Evolutionary conservation across 345 rosid genomes (phyloP).

Genomic region (rapeseed (Brassica napus)): Da-Ae NC_063451.1:5135001-5135500

Average conservation of each 20-base stretch:
- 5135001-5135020: slow-evolving; percentile 46
- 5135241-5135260: slow-evolving; percentile 67
- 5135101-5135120: slow-evolving; percentile 86
- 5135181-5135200: slow-evolving; percentile 89
- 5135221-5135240: slow-evolving; percentile 82
- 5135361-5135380: slow-evolving; percentile 75
- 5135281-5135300: slow-evolving; percentile 76
- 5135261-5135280: slow-evolving; percentile 67
- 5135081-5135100: slow-evolving; percentile 83
- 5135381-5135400: slow-evolving; percentile 58
- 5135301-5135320: slow-evolving; percentile 78
- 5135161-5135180: slow-evolving; percentile 94
- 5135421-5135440: slow-evolving; percentile 86
- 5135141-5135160: slow-evolving; percentile 92
- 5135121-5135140: slow-evolving; percentile 96
- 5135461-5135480: slow-evolving; percentile 86
- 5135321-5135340: slow-evolving; percentile 80
- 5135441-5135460: slow-evolving; percentile 87
- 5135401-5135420: slow-evolving; percentile 46
- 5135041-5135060: slow-evolving; percentile 79
- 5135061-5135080: slow-evolving; percentile 94
- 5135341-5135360: slow-evolving; percentile 87
- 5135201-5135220: slow-evolving; percentile 89
- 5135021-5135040: slow-evolving; percentile 55
- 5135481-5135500: slow-evolving; percentile 44